Percentiles rank a stretch among this genome's conserved stretches.
phyloP scores from a whole-genome alignment of 2,329 filamentous ascomycete species.

The Colletotrichum chrysophilum region DNA sequence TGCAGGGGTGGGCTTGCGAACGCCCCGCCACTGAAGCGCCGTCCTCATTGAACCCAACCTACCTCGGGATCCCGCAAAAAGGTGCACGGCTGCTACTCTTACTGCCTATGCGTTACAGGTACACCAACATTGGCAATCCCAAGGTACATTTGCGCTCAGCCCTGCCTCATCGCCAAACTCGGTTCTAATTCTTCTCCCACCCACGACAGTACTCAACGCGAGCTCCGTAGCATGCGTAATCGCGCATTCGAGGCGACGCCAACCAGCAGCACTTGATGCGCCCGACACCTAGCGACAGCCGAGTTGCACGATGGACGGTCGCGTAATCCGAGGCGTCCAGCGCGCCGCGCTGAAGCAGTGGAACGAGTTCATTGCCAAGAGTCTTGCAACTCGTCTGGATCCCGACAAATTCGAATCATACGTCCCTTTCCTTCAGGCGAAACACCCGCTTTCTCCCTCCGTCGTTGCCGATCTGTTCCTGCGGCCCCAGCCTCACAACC shows the following conservation, averaged over 20 bases:
- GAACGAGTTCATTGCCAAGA: conserved; percentile 55
- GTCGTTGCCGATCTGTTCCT: conserved; percentile 64
- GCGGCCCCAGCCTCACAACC: conserved; percentile 53
- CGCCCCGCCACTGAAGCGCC: not conserved
- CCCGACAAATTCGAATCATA: conserved; percentile 57
- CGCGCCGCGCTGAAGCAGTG: conserved; percentile 43
- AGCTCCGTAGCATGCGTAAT: not conserved
- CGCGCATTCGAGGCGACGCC: not conserved
- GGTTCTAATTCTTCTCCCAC: not conserved
- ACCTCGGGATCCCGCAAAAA: not conserved
- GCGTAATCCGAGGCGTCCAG: conserved; percentile 22
- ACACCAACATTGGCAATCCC: not conserved
- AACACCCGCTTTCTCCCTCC: conserved; percentile 56
- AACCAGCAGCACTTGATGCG: conserved; percentile 10
- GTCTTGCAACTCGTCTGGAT: conserved; percentile 57
- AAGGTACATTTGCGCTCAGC: not conserved
- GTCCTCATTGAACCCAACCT: not conserved
- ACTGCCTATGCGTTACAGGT: not conserved
- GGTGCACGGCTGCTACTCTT: not conserved
- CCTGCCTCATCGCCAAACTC: not conserved
- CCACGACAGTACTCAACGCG: not conserved
- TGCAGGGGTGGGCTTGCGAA: not conserved
- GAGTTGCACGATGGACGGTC: conserved; percentile 19
- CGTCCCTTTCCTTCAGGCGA: conserved; percentile 52
- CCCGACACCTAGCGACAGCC: not conserved